These are phyloP conservation scores for Ustilago vetiveriae DNA, from an alignment of 1,284 basidiomycete species.

Conservation along the genomic window DNA sequence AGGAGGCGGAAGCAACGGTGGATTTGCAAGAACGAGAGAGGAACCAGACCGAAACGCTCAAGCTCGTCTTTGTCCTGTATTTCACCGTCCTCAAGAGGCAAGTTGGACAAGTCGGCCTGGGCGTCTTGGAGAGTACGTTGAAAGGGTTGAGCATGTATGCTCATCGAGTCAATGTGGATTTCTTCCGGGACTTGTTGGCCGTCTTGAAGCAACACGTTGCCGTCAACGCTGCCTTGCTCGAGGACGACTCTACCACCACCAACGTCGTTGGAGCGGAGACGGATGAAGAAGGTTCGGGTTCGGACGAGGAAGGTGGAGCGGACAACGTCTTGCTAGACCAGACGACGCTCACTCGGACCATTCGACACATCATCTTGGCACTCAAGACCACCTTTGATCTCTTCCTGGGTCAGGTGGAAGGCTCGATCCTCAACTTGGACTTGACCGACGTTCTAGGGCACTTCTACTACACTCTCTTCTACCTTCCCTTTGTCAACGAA, in stretches of 20 bases:
- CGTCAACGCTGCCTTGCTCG: constrained; percentile 7
- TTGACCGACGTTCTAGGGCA: constrained; percentile 85
- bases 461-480: constrained; percentile 74
- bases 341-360: constrained; percentile 59
- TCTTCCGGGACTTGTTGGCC: constrained; percentile 92
- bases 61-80: constrained; percentile 96
- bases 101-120: constrained; percentile 72
- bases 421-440: constrained; percentile 83
- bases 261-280: too few species aligned
- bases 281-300: not conserved
- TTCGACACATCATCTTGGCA: constrained; percentile 79
- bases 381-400: constrained; percentile 96
- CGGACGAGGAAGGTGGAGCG: constrained; percentile 7
- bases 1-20: constrained; percentile 85
- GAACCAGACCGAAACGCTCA: constrained; percentile 96
- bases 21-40: constrained; percentile 87
- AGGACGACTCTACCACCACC: constrained; percentile 6
- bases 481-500: constrained; percentile 69
- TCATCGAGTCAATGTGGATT: constrained; percentile 97
- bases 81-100: constrained; percentile 94
- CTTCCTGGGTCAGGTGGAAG: constrained; percentile 95
- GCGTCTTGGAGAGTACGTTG: constrained; percentile 85
- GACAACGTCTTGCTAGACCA: constrained; percentile 34
- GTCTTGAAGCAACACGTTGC: constrained; percentile 83
- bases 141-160: constrained; percentile 92